Evolutionary conservation across 495 filamentous ascomycete genomes (phyloP), one percentile per base, ranked within the genome.

Genomic region (Neurospora discreta): DNA sequence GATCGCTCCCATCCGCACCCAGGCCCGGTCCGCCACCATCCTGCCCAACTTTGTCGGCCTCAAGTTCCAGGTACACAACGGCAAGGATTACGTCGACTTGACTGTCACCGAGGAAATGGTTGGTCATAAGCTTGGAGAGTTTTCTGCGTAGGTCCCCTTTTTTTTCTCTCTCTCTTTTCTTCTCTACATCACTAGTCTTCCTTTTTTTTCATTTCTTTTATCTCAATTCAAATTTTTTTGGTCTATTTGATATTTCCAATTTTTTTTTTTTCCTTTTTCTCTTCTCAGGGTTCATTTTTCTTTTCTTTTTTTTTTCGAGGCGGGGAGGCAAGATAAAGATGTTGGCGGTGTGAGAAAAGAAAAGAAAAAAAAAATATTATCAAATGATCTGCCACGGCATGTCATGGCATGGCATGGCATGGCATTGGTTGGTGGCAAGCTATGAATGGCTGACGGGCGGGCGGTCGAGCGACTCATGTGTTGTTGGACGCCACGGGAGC

Each of bases 81-180:
- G 95, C 75, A 98, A 97, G 87, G 88, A 86, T 2, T 99, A 99
- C 79, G 80, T 92, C 73, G 96, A 98, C 79, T 84, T 98, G 39
- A 85, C 85, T 67, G 91, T 99, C 72, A 97, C 94, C 46, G 95
- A 98, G 81, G 93, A 98, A 78, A 98, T 99, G 96, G 96, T 99
- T 18, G 95, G 96, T 52, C 91, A 96, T 80, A 99, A 98, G 83
- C 85, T 99, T 77, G 95, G 95, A 73, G 96, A 98, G 84, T 99
- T 97, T 81, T 89, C 94, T 73, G 77, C 87, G 94, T 97, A 89
- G 81, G 94, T 90, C 1, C 8, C 58, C 70, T 52, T 42, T 68
- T 68, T 36, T 36, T 36, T 36, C 6, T 36, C 6, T 36, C 6
- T 38, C 8, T 60, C 69, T 52, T 42, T 68, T 68, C 70, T 67